Evolutionary conservation across 177 flowering plant species (phyloP).

Genomic region (Vitis hybrid): DNA sequence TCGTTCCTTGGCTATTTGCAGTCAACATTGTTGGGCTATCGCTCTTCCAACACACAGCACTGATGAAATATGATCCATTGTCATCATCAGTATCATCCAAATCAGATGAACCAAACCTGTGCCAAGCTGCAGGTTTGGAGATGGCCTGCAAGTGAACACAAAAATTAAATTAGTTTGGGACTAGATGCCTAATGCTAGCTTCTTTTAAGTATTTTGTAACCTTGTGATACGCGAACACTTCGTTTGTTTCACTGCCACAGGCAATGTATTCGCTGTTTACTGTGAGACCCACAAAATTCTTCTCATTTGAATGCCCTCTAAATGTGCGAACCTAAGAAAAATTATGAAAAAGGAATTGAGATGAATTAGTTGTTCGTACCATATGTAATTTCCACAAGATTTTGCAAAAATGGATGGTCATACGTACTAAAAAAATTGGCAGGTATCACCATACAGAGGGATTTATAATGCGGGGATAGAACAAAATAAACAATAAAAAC

Average conservation of each 20-base stretch:
- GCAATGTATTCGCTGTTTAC: conserved; percentile 50
- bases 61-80: conserved; percentile 63
- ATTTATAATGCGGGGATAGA: no score
- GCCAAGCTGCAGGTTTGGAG: conserved; percentile 66
- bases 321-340: conserved; percentile 41
- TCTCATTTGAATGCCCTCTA: conserved; percentile 60
- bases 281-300: conserved; percentile 64
- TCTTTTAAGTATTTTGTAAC: conserved; percentile 12
- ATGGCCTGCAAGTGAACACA: conserved; percentile 42
- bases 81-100: conserved; percentile 54
- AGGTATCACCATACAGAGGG: no score
- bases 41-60: conserved; percentile 91
- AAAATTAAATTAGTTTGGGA: neutral
- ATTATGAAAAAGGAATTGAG: neutral
- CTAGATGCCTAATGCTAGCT: neutral
- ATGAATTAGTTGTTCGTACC: no score
- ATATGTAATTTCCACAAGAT: no score
- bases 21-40: conserved; percentile 75
- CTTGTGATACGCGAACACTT: conserved; percentile 63
- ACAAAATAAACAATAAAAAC: neutral
- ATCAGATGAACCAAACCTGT: conserved; percentile 60
- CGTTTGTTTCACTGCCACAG: conserved; percentile 68
- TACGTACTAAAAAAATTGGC: no score
- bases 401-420: no score
- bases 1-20: conserved; percentile 84